Conservation (phyloP, 225 moss, liverwort and hornwort species). For the Asterella californica region DNA sequence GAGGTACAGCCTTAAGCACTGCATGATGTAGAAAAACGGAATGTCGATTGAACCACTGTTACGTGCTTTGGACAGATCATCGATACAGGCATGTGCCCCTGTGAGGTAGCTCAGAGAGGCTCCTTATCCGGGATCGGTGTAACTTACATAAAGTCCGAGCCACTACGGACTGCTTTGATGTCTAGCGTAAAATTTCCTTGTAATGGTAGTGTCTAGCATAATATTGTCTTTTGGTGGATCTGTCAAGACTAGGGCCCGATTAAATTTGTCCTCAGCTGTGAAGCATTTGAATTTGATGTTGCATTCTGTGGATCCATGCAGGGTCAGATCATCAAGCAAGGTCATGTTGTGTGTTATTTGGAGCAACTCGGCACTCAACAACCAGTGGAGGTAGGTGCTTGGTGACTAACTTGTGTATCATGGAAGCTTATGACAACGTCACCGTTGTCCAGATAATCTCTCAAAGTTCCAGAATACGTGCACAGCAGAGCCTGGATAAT, state of each 20-base stretch:
- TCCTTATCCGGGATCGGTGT: background rate
- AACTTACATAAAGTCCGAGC: background rate
- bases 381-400: slow-evolving; percentile 70
- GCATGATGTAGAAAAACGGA: too few species aligned
- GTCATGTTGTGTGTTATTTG: slow-evolving; percentile 95
- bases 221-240: background rate
- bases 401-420: too few species aligned
- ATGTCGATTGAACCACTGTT: too few species aligned
- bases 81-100: too few species aligned
- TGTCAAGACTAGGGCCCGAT: too few species aligned
- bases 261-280: background rate
- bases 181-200: background rate
- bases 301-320: slow-evolving; percentile 24
- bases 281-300: background rate
- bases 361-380: slow-evolving; percentile 96
- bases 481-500: too few species aligned
- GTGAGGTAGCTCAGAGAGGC: background rate
- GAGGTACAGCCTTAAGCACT: slow-evolving; percentile 44
- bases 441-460: too few species aligned
- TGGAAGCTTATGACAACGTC: background rate
- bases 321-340: slow-evolving; percentile 86
- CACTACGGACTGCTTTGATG: background rate
- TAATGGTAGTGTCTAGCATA: background rate
- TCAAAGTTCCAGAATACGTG: too few species aligned
- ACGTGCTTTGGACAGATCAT: too few species aligned